Evolutionary conservation across 2,329 filamentous ascomycete species (phyloP).

Genomic region (Scedosporium minutisporum): DNA sequence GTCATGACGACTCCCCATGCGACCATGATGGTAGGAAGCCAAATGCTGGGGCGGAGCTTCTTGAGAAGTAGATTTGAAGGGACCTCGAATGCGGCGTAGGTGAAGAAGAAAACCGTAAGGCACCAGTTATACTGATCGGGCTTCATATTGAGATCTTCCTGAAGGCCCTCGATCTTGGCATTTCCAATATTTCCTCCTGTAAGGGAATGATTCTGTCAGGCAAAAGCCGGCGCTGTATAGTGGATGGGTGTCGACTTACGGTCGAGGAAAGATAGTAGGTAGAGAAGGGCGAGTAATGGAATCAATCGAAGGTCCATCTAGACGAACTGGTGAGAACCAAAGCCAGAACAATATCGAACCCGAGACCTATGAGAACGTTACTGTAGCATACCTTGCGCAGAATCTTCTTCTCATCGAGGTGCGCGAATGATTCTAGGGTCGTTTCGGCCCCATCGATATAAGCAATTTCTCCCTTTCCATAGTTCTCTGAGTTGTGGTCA

Average conservation of each 20-base stretch:
- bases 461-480: slow-evolving; percentile 7
- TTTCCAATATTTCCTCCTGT: slow-evolving; percentile 53
- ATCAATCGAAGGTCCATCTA: slow-evolving; percentile 43
- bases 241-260: slow-evolving; percentile 21
- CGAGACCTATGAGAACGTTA: not conserved
- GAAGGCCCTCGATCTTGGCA: slow-evolving; percentile 52
- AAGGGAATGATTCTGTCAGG: not conserved
- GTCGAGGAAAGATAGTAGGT: slow-evolving; percentile 61
- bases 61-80: slow-evolving; percentile 50
- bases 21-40: slow-evolving; percentile 44
- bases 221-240: not conserved
- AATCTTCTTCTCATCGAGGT: slow-evolving; percentile 41
- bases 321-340: slow-evolving; percentile 4
- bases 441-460: slow-evolving; percentile 11
- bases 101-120: slow-evolving; percentile 44
- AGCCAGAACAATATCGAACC: not conserved
- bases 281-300: slow-evolving; percentile 57
- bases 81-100: slow-evolving; percentile 44
- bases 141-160: slow-evolving; percentile 46
- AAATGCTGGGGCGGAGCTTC: slow-evolving; percentile 38
- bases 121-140: slow-evolving; percentile 62
- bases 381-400: slow-evolving; percentile 37
- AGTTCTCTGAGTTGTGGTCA: slow-evolving; percentile 8
- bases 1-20: slow-evolving; percentile 38
- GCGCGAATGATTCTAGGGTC: slow-evolving; percentile 16